Percentiles rank a stretch among this genome's conserved stretches.
phyloP scores from a whole-genome alignment of 192 early-diverging fungal species.

The Backusella mclennaniae region DNA sequence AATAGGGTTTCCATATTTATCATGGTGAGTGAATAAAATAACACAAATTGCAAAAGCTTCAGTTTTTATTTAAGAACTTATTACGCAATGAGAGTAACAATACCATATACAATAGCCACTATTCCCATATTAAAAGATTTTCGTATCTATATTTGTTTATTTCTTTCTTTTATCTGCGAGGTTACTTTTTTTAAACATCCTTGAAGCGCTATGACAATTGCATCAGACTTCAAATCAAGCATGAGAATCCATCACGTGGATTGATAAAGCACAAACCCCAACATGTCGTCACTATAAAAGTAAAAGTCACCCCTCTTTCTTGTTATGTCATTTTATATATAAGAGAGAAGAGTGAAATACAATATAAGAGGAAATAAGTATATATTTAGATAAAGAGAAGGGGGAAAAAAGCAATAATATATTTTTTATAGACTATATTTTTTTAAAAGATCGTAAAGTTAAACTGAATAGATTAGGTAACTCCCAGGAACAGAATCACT shows the following conservation, averaged over 20 bases:
- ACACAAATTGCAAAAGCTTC: neutral
- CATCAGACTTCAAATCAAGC: neutral
- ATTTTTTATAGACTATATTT: neutral
- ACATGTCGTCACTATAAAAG: neutral
- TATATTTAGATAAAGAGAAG: neutral
- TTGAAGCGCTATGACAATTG: neutral
- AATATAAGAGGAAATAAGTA: neutral
- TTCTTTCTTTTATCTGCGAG: neutral
- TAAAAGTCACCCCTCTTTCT: neutral
- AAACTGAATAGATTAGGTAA: neutral
- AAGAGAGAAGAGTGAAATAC: neutral
- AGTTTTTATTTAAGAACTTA: neutral
- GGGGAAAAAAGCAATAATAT: neutral
- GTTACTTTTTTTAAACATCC: neutral
- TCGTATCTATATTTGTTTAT: neutral
- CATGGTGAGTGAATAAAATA: neutral
- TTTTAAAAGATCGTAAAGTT: neutral
- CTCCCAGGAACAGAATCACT: neutral
- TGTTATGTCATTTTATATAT: neutral
- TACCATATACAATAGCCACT: neutral
- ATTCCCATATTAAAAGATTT: neutral
- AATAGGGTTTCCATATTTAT: neutral
- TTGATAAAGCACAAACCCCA: neutral
- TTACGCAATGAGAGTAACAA: neutral
- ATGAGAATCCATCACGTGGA: neutral